Base-by-base conservation (phyloP, 257 asterid genomes). In the Linaria vulgaris region DNA sequence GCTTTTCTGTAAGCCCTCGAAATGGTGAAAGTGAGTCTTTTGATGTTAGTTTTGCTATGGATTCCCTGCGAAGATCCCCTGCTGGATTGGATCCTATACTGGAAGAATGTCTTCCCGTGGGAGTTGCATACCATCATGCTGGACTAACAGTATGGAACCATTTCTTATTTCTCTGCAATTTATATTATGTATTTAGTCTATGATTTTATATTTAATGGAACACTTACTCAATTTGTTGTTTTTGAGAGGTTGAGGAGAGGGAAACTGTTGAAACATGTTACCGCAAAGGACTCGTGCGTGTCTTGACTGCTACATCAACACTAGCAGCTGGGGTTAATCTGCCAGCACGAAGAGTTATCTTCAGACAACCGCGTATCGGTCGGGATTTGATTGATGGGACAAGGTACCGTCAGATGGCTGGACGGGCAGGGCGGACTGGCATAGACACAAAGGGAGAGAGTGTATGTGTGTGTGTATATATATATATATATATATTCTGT, bases 51-150 rank as follows among this genome's bases (percentile, higher is more conserved):
- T 78, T 69, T 72, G 96, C 96, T 48, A 80, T 89, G 68, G 96
- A 92, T 68, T 84, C 86, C 20, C 78, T 92, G 78, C 88, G 83
- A 73, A 87, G 91, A 76, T 87, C 96, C 73, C 96, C 99, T 38
- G 90, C 94, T 25, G 99, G 97, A 45, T 82, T 92, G 86, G 99
- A 92, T 78, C 90, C 97, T 58, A 31, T 81, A 61, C 84, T 92
- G 25, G 91, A 87, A 82, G 99, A 87, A 83, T 89, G 95, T 73
- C 90, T 92, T 81, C 97, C 96, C 60, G 34, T 76, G 63, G 97
- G 99, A 73, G 99, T 92, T 72, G 99, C 99, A 45, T 92, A 92
- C 74, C 99, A 92, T 80, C 99, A 92, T 70, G 99, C 99, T 68
- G 99, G 99, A 63, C 96, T 92, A 69, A 92, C 95, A 59, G 99